Base-by-base conservation (phyloP, 2,329 filamentous ascomycete species). In the Macrophomina phaseolina region DNA sequence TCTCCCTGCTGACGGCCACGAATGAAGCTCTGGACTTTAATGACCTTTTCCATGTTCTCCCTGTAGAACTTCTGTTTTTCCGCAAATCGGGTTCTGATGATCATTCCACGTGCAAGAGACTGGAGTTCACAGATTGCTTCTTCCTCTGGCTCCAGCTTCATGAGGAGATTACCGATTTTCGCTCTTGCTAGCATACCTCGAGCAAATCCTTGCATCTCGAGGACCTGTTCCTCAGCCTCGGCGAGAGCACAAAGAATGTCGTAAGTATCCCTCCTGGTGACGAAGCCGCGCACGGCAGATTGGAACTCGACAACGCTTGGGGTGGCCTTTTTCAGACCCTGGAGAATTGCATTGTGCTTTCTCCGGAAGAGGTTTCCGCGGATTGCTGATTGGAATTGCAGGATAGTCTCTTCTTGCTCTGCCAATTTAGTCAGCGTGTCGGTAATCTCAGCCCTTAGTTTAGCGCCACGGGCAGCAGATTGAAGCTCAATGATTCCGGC, bases 1-100 rank as follows among this genome's bases (percentile, higher is more conserved):
- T 99, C 93, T 62, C 95, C 95, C 78, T 99, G 95, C 60, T 98
- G 92, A 76, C 96, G 95, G 70, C 90, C 95, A 69, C 95, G 89
- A 64, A 98, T 90, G 71, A 98, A 97, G 77, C 95, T 99, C 77
- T 99, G 96, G 67, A 98, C 93, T 80, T 99, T 99, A 84, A 99
- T 90, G 32, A 99, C 95, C 80, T 96, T 98, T 74, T 97, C 89
- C 95, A 99, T 99, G 75, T 99, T 99, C 80, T 97, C 90, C 71
- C 91, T 90, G 83, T 94, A 99, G 81, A 91, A 94, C 28, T 89
- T 89, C 75, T 91, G 89, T 84, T 97, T 97, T 78, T 96, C 92
- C 63, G 87, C 88, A 73, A 97, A 98, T 18, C 84, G 85, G 14
- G 83, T 85, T 40, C 94, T 87, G 38, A 98, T 87, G 2, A 96